These are phyloP conservation scores for Oryza meridionalis DNA, from an alignment of 176 grass and related monocot species.

Conservation along the genomic window DNA sequence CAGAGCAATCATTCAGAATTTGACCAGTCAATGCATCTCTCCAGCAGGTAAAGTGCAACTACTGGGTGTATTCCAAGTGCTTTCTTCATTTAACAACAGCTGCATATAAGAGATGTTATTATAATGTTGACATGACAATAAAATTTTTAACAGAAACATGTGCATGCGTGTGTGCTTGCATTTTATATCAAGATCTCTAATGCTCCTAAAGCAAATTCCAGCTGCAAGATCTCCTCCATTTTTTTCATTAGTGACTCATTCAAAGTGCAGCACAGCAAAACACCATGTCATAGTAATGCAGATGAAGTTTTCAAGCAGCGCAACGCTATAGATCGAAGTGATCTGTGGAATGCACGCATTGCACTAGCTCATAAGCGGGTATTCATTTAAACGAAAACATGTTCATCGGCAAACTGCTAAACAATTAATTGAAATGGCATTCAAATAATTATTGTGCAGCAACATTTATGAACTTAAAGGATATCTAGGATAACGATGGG, in stretches of 20 bases:
- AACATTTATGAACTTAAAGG: background rate
- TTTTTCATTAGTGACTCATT: background rate
- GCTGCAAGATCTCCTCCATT: background rate
- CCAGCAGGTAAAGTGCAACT: slow-evolving; percentile 37
- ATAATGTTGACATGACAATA: slow-evolving; percentile 29
- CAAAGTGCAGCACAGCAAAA: slow-evolving; percentile 11
- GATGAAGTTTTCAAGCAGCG: slow-evolving; percentile 8
- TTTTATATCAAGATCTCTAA: slow-evolving; percentile 18
- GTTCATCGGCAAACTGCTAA: background rate
- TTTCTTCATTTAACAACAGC: slow-evolving; percentile 34
- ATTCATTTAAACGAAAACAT: background rate
- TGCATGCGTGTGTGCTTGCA: slow-evolving; percentile 24
- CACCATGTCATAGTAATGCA: background rate
- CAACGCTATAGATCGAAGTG: background rate
- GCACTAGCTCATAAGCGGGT: slow-evolving; percentile 8
- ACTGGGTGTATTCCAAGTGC: slow-evolving; percentile 21
- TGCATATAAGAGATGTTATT: slow-evolving; percentile 29
- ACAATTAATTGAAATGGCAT: background rate
- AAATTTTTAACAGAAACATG: slow-evolving; percentile 16
- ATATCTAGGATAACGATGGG: slow-evolving; percentile 21
- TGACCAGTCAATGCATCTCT: slow-evolving; percentile 61
- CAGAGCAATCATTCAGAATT: slow-evolving; percentile 38
- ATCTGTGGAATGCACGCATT: slow-evolving; percentile 9
- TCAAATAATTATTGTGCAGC: slow-evolving; percentile 26
- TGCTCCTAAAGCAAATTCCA: slow-evolving; percentile 20